phyloP scores from a whole-genome alignment of 495 filamentous ascomycete species.

The Thermochaetoides thermophila region DNA sequence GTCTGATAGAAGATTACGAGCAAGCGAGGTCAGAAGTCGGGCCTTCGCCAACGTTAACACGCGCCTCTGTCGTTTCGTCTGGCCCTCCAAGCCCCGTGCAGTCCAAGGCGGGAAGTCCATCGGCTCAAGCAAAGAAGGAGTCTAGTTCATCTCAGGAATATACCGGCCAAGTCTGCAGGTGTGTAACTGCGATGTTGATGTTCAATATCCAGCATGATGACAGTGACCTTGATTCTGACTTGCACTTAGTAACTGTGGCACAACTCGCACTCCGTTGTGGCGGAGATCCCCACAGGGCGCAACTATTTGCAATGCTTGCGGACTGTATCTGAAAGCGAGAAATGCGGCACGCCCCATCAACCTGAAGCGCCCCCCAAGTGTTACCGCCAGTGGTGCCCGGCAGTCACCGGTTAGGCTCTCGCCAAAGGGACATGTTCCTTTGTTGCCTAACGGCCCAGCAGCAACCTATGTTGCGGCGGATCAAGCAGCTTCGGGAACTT shows the following conservation, averaged over 20 bases:
- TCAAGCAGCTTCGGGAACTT: slow-evolving; percentile 62
- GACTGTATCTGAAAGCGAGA: slow-evolving; percentile 83
- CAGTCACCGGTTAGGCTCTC: slow-evolving; percentile 20
- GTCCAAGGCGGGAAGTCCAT: slow-evolving; percentile 3
- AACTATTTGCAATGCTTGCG: slow-evolving; percentile 96
- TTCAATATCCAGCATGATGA: too few relatives aligned
- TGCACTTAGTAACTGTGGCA: slow-evolving; percentile 71
- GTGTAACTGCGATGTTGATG: slow-evolving; percentile 5
- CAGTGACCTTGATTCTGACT: slow-evolving; percentile 12
- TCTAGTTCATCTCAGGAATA: slow-evolving; percentile 13
- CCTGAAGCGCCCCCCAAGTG: slow-evolving; percentile 51
- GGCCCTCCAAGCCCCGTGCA: slow-evolving; percentile 9
- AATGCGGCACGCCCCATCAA: slow-evolving; percentile 83
- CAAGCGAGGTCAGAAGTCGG: neutral
- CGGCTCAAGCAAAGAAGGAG: slow-evolving; percentile 4
- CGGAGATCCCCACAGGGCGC: slow-evolving; percentile 80
- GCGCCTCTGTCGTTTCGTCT: slow-evolving; percentile 2
- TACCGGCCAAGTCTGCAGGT: slow-evolving; percentile 42
- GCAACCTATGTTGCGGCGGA: slow-evolving; percentile 69
- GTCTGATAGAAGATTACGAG: slow-evolving; percentile 3
- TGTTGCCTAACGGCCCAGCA: slow-evolving; percentile 31
- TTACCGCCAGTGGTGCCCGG: slow-evolving; percentile 25
- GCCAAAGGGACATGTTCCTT: slow-evolving; percentile 17
- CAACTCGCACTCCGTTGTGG: slow-evolving; percentile 88
- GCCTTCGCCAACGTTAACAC: slow-evolving; percentile 7